Evolutionary conservation across 257 asterid species (phyloP), one percentile per base, ranked within the genome.

Genomic region (Primulina tabacum): DNA sequence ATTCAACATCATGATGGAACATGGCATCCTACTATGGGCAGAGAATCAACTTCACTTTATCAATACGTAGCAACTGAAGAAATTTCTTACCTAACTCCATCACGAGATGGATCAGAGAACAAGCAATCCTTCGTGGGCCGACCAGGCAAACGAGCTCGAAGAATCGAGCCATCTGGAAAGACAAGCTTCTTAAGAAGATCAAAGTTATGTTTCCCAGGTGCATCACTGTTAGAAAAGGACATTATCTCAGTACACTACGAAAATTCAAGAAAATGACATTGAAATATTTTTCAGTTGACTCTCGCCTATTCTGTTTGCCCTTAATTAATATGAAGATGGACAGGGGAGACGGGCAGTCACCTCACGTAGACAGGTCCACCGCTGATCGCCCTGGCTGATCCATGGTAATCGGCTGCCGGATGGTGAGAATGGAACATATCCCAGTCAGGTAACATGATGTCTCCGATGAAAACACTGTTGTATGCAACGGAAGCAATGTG

Each of bases 61-160:
- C 52, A 40, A 40, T 40, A 5, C 52, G 4, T 4, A 11, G 53
- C 53, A 14, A 14, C 4, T 43, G 53, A 28, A 40, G 32, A 2
- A 30, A 34, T 59, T 33, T 56, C 85, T 62, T 29, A 86, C 96
- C 96, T 89, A 74, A 86, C 89, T 34, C 98, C 96, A 69, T 92
- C 98, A 17, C 98, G 96, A 52, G 96, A 87, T 6, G 98, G 98
- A 73, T 92, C 97, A 4, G 92, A 77, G 71, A 92, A 88, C n/a
- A 92, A 70, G 86, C 95, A 88, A 62, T 92, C 98, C 68, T 80
- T 86, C 30, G 98, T 90, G 17, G 98, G 98, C 38, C 97, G 96
- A 63, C 97, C 98, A 14, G 97, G 96, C 34, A 88, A 78, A 12
- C 78, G 90, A 12, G 98, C 91, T 53, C 97, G 88, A 73, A 92